Evolutionary conservation across 2,329 filamentous ascomycete genomes (phyloP).

Genomic region (Ascosphaera aggregata): DNA sequence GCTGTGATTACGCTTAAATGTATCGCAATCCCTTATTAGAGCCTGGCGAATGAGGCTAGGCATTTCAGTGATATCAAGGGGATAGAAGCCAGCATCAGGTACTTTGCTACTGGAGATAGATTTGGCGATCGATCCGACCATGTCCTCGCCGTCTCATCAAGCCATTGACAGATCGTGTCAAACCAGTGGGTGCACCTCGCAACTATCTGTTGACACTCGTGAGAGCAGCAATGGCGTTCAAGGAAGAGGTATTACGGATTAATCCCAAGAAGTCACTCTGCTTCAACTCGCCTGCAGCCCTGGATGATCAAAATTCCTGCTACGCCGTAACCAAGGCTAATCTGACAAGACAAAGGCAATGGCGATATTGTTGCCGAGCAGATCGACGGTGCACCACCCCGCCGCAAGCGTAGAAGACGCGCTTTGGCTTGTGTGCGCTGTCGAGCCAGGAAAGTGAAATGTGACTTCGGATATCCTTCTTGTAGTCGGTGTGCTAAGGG

Average conservation of each 20-base stretch:
- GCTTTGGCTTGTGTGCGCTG: conserved; percentile 21
- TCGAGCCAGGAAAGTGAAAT: conserved; percentile 19
- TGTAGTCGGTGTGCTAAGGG: conserved; percentile 2
- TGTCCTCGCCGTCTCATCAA: not conserved
- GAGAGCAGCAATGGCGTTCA: not conserved
- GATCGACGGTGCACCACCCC: conserved; percentile 8
- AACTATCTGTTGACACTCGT: not conserved
- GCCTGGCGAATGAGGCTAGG: no score
- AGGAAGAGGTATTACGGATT: no score
- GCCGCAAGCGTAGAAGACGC: conserved; percentile 16
- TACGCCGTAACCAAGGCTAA: not conserved
- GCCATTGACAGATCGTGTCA: not conserved
- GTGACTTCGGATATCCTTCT: conserved; percentile 19
- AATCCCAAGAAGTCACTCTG: no score
- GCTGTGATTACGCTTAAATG: no score
- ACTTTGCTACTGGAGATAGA: no score
- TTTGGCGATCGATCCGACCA: not conserved
- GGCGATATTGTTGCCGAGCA: not conserved
- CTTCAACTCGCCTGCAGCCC: no score
- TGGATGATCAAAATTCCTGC: no score
- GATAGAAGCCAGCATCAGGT: no score
- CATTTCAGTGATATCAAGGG: no score
- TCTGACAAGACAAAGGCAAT: not conserved
- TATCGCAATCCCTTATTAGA: no score
- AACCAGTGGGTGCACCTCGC: not conserved